These are phyloP conservation scores for Paraphoma chrysanthemicola DNA, from an alignment of 2,329 filamentous ascomycete species.

Conservation along the genomic window DNA sequence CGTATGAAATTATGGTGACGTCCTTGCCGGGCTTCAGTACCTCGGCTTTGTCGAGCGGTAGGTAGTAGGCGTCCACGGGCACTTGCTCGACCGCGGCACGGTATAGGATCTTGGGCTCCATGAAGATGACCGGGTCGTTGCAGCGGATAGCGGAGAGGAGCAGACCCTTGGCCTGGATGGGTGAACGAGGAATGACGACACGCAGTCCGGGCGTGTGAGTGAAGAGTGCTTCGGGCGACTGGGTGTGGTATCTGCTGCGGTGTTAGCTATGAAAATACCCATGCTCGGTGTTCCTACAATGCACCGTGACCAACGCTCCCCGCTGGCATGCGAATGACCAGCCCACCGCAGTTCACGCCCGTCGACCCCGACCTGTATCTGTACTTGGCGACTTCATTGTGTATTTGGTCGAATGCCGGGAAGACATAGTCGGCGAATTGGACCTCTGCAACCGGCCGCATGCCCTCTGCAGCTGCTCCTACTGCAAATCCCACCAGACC, in stretches of 20 bases:
- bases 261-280: too few species aligned
- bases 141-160: slow-evolving; percentile 76
- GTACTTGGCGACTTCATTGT: slow-evolving; percentile 91
- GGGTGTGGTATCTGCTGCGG: slow-evolving; percentile 73
- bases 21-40: slow-evolving; percentile 80
- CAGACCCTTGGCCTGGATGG: slow-evolving; percentile 86
- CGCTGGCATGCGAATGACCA: slow-evolving; percentile 90
- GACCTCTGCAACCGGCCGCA: slow-evolving; percentile 92
- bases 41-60: slow-evolving; percentile 87
- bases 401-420: slow-evolving; percentile 91
- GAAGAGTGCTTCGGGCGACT: slow-evolving; percentile 88
- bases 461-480: slow-evolving; percentile 86
- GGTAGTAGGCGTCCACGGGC: slow-evolving; percentile 77
- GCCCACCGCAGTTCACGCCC: slow-evolving; percentile 66
- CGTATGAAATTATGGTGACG: slow-evolving; percentile 86
- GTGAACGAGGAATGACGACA: slow-evolving; percentile 85
- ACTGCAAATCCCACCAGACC: slow-evolving; percentile 94
- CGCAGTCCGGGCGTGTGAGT: slow-evolving; percentile 85
- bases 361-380: slow-evolving; percentile 74
- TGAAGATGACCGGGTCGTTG: slow-evolving; percentile 88
- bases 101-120: slow-evolving; percentile 95
- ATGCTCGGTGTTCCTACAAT: slow-evolving; percentile 55
- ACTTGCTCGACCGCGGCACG: slow-evolving; percentile 92
- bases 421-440: slow-evolving; percentile 96
- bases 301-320: slow-evolving; percentile 90